Conservation (phyloP, 768 basidiomycete species). For the Stropharia rugosoannulata region DNA sequence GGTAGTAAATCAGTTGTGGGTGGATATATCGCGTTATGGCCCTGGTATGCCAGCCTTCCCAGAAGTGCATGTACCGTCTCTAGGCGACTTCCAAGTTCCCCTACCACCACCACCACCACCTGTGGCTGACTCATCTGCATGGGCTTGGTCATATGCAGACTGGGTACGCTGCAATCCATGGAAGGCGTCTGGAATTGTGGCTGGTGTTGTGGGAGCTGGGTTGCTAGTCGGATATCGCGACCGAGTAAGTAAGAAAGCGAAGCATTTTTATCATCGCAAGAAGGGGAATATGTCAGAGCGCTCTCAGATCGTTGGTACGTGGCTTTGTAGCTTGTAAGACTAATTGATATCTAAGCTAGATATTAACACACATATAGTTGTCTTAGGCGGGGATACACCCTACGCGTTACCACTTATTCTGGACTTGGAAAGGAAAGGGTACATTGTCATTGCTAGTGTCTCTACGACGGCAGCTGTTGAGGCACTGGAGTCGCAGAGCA, state of each 20-base stretch:
- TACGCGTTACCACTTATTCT: constrained; percentile 70
- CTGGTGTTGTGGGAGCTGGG: constrained; percentile 60
- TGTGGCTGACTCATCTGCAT: constrained; percentile 40
- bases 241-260: constrained; percentile 24
- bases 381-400: constrained; percentile 79
- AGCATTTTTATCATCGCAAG: constrained; percentile 41
- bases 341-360: neutral
- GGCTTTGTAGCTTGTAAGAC: neutral
- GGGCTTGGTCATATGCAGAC: constrained; percentile 43
- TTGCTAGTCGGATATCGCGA: constrained; percentile 59
- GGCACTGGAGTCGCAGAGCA: constrained; percentile 58
- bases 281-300: constrained; percentile 46
- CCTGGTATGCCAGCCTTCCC: constrained; percentile 59
- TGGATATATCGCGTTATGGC: constrained; percentile 80
- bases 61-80: constrained; percentile 54
- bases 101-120: constrained; percentile 61
- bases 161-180: constrained; percentile 64
- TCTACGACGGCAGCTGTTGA: constrained; percentile 64
- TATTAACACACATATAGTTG: constrained; percentile 42
- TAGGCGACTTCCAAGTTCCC: constrained; percentile 70
- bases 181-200: constrained; percentile 51
- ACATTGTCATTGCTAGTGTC: constrained; percentile 82
- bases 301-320: constrained; percentile 70
- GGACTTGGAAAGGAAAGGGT: constrained; percentile 76
- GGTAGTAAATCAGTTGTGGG: constrained; percentile 67